A percentile compares a stretch with the other conserved stretches of the same genome.
These are phyloP conservation scores for Guadua angustifolia DNA, from an alignment of 176 grass and related monocot genomes.

Conservation along the genomic window DNA sequence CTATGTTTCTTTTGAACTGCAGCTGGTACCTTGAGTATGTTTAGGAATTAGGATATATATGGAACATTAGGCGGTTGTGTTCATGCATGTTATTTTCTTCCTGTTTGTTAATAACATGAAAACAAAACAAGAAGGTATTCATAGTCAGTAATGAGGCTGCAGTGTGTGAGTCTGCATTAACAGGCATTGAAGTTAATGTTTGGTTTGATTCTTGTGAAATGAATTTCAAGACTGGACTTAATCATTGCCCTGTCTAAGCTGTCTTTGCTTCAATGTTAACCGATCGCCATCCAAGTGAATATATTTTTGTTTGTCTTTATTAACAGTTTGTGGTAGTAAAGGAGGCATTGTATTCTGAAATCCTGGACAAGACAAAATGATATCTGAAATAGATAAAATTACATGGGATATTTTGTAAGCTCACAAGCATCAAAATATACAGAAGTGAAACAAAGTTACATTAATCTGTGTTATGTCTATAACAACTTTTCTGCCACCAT, in stretches of 20 bases:
- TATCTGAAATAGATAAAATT: neutral
- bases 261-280: constrained; percentile 10
- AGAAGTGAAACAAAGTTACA: neutral
- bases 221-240: neutral
- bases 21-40: neutral
- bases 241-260: neutral
- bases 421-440: constrained; percentile 8
- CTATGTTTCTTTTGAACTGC: constrained; percentile 28
- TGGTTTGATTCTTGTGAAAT: constrained; percentile 15
- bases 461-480: constrained; percentile 15
- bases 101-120: neutral
- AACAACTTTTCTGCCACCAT: neutral
- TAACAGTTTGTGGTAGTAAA: constrained; percentile 17
- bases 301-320: constrained; percentile 4
- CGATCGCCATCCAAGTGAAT: neutral
- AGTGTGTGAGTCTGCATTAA: neutral
- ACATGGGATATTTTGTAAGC: neutral
- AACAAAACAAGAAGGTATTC: neutral
- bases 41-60: constrained; percentile 20
- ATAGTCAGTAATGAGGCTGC: neutral
- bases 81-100: neutral
- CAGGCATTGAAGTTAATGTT: neutral
- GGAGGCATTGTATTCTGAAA: neutral
- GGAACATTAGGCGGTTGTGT: neutral
- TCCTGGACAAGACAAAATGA: neutral